Evolutionary conservation across 805 yeast genomes (phyloP), one percentile per base, ranked within the genome.

Genomic region (Lachancea waltii): DNA sequence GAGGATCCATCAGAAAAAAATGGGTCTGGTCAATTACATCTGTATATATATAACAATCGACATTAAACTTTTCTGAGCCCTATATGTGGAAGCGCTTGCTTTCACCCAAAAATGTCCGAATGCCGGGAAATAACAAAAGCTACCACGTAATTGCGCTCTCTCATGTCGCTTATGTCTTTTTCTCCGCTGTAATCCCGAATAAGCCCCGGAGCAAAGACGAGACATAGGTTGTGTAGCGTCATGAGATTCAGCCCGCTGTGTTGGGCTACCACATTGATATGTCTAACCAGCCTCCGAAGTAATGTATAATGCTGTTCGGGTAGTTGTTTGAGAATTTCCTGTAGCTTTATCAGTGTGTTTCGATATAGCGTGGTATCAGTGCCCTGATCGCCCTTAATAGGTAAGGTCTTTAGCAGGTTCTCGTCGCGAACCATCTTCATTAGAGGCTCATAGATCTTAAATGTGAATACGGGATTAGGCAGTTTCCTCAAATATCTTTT

Each of bases 171-270:
- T 58, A 92, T 75, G 58, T 92, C 98, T 38, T 80, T 73, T 47
- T 82, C 86, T 6, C 95, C 89, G 28, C 77, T 71, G 42, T 70
- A 64, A 51, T 86, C 95, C 33, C 95, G 71, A 0, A 87, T 81
- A 30, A 92, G 63, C 6, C 96, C 86, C 3, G 98, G 97, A 1
- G 96, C 95, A 68, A 92, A 92, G 6, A 90, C 96, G 30, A 92
- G 85, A 0, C 95, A 80, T 37, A 92, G 63, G 52, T 92, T 87
- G 59, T 79, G 79, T 49, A 73, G 67, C 29, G 74, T 84, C 98
- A 92, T 92, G 58, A 89, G 71, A 56, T 89, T 92, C 30, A 62
- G 54, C 9, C 59, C 60, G 31, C 75, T 68, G 54, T 70, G 67
- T 19, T 65, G 58, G 27, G 77, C 74, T 22, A 92, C 80, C 39